A percentile compares a stretch with the other conserved stretches of the same genome.
These are phyloP conservation scores for Kondoa malvinella DNA, from an alignment of 768 basidiomycete genomes.

Conservation along the genomic window DNA sequence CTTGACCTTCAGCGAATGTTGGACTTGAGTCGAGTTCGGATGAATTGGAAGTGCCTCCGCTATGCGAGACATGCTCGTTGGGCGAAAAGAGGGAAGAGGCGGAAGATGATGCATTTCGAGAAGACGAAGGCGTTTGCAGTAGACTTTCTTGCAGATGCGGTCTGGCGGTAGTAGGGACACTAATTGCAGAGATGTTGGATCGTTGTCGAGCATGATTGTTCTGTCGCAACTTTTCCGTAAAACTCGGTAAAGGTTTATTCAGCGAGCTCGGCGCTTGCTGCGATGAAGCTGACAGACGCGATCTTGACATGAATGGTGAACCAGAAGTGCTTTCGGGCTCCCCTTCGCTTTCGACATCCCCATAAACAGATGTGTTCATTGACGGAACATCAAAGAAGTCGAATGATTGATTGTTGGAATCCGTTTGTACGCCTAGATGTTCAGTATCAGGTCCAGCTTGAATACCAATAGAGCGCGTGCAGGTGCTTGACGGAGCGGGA, in stretches of 20 bases:
- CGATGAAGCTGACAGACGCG: not conserved
- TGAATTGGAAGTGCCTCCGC: not conserved
- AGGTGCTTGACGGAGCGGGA: not conserved
- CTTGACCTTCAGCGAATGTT: not conserved
- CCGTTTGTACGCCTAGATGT: not conserved
- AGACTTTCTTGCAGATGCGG: not conserved
- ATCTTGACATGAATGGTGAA: not conserved
- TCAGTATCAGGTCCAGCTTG: not conserved
- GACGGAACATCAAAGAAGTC: not conserved
- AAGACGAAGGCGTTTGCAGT: not conserved
- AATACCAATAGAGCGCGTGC: not conserved
- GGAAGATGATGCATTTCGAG: not conserved
- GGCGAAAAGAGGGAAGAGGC: not conserved
- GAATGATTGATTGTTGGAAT: not conserved
- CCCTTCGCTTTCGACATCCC: not conserved
- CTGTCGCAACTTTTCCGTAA: not conserved
- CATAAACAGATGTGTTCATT: not conserved
- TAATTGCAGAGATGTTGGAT: not conserved
- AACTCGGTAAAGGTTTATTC: not conserved
- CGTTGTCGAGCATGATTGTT: not conserved
- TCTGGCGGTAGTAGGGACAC: not conserved
- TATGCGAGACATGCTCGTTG: not conserved
- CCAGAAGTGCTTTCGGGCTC: not conserved
- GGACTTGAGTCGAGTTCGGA: not conserved
- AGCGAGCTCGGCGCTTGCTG: not conserved